Conservation (phyloP, 352 stramenopile species). For the Albugo candida region DNA sequence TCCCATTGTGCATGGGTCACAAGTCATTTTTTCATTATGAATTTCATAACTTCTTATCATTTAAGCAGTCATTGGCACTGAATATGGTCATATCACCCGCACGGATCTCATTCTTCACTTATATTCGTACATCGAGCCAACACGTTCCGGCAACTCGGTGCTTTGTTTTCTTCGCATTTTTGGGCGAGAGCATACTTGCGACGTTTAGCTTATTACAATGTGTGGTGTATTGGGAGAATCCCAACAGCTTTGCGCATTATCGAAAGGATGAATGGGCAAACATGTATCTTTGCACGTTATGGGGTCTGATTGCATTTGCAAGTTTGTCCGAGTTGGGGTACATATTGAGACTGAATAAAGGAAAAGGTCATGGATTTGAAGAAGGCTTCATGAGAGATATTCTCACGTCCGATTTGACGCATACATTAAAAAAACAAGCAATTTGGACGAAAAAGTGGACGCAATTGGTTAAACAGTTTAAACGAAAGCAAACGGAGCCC, state of each 20-base stretch:
- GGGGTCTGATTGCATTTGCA: constrained; percentile 21
- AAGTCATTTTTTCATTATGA: not conserved
- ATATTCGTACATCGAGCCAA: constrained; percentile 49
- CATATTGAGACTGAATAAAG: constrained; percentile 62
- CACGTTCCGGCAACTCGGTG: constrained; percentile 41
- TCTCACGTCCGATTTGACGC: constrained; percentile 13
- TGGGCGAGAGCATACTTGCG: constrained; percentile 21
- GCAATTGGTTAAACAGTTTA: constrained; percentile 46
- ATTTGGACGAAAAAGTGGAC: constrained; percentile 57
- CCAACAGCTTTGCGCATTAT: constrained; percentile 23
- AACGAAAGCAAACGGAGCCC: constrained; percentile 30
- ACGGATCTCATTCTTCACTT: constrained; percentile 38
- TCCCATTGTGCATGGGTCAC: too few species aligned
- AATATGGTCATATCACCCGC: constrained; percentile 27
- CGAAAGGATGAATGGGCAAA: constrained; percentile 22
- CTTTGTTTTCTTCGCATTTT: constrained; percentile 66
- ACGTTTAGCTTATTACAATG: constrained; percentile 37
- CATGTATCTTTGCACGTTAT: constrained; percentile 35
- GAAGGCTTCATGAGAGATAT: constrained; percentile 44
- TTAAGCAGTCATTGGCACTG: constrained; percentile 46
- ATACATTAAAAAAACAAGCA: constrained; percentile 13
- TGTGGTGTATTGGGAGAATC: constrained; percentile 37
- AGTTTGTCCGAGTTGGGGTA: constrained; percentile 46
- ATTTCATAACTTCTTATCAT: constrained; percentile 9
- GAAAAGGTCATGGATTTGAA: constrained; percentile 32